Conservation (phyloP, 2,329 filamentous ascomycete genomes). For the Shiraia sp. region DNA sequence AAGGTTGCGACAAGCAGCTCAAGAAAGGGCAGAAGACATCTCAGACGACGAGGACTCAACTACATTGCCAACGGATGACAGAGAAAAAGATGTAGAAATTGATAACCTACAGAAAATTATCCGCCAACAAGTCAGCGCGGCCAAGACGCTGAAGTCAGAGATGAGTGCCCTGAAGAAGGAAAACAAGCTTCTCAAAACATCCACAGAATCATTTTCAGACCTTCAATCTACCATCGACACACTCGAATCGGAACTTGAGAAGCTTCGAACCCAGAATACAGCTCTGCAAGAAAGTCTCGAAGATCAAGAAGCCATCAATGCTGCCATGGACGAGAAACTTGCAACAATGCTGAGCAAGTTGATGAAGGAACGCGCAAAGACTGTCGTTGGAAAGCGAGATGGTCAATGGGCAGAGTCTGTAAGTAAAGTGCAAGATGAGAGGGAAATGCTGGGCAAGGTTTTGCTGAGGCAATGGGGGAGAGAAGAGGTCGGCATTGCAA, state of each 20-base stretch:
- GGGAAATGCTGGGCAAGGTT: conserved; percentile 35
- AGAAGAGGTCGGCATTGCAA: conserved; percentile 36
- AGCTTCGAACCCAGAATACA: conserved; percentile 20
- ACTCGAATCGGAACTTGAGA: conserved; percentile 11
- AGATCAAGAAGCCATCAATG: conserved; percentile 32
- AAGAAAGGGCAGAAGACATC: conserved; percentile 9
- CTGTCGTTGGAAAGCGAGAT: conserved; percentile 35
- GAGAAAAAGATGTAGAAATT: conserved; percentile 32
- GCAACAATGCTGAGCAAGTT: conserved; percentile 30
- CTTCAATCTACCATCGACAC: conserved; percentile 7
- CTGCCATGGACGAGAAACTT: conserved; percentile 39
- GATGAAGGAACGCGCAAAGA: conserved; percentile 37
- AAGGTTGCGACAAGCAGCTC: conserved; percentile 19
- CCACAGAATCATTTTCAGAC: conserved; percentile 1
- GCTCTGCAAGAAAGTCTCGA: conserved; percentile 23
- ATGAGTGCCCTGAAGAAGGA: conserved; percentile 22
- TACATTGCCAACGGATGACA: conserved; percentile 7
- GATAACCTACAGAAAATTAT: conserved; percentile 30
- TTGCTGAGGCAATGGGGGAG: conserved; percentile 43
- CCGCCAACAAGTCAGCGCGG: conserved; percentile 26
- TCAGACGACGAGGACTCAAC: conserved; percentile 15
- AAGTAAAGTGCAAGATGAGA: conserved; percentile 24
- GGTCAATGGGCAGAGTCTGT: conserved; percentile 39
- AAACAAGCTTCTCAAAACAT: conserved; percentile 10
- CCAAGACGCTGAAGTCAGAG: conserved; percentile 30